Base-by-base conservation (phyloP, 1,139 yeast species). In the Kodamaea alishanica region DNA sequence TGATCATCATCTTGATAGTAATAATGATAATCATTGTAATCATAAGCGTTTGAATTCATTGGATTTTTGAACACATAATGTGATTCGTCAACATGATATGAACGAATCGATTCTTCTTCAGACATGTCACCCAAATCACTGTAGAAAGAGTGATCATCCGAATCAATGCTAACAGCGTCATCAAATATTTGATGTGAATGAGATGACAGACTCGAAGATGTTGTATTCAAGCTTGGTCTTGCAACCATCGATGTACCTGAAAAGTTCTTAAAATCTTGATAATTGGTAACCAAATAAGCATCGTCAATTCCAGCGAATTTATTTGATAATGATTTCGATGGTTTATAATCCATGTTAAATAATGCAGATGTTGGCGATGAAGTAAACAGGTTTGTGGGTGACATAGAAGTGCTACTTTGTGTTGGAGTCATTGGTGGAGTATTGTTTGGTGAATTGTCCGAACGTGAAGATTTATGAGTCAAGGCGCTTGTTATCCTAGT, bases 171-270 rank as follows among this genome's bases (percentile, higher is more conserved):
- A 15, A 9, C 9, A 9, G 32, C 20, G 23, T 30, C 28, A 32
- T 6, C 28, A 7, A 24, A 25, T 28, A 23, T 25, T 32, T 8
- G 34, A 32, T 10, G 12, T 39, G 32, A 24, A 43, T 33, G 6
- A 25, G 22, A 29, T 40, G 26, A 28, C 36, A 46, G 41, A 26
- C 44, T 35, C 1, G 52, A 48, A 25, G 28, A 32, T 32, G 20
- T 25, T 32, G 38, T 48, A 52, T 32, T 15, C 4, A 15, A 33
- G 8, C 32, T n/a, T 9, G 11, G 15, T 8, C 28, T 36, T 25
- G 28, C 28, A n/a, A 41, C 37, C 33, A 54, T 39, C 4, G 65
- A 51, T 11, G 70, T 63, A 3, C 68, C 69, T 8, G 68, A 58
- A 43, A 62, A 63, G 42, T 63, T 63, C 41, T 53, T 60, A 42